Evolutionary conservation across 345 rosid species (phyloP), one percentile per base, ranked within the genome.

Genomic region (Kernera saxatilis): DNA sequence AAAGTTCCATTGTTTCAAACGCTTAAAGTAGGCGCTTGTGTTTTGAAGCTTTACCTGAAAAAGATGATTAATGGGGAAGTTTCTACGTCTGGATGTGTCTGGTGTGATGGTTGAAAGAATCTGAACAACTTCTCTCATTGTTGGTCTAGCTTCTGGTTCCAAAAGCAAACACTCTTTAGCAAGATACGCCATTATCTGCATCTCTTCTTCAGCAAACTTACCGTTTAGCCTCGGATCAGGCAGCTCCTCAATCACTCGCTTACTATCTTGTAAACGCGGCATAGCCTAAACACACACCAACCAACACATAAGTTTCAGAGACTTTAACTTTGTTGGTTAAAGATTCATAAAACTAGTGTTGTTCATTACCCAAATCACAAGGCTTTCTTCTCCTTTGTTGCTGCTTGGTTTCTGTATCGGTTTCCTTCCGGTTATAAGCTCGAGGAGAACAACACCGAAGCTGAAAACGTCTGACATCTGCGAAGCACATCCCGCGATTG

Each of bases 401-500:
- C 56, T 71, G 41, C 80, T 81, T 0, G 84, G 78, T 76, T 82
- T 82, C 8, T 83, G 95, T 77, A 91, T 89, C 6, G 99, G 96
- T 64, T 85, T 87, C 46, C 87, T 85, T 43, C 99, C 99, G 1
- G 96, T 91, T 69, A 94, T 85, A 64, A 94, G 89, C 85, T 94
- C 97, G 44, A 94, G 91, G 53, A 94, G 85, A 70, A 94, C 99
- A 30, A 94, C 99, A 44, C 99, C 99, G 2, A 91, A 91, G 79
- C 99, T 94, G 74, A 94, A 94, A 70, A 94, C 99, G 72, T 94
- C 99, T 13, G 99, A 89, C 89, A 91, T 94, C 3, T 79, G 84
- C 17, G 97, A 94, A 57, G 99, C 95, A 72, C 96, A 84, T 80
- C 99, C 97, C 49, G 89, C 79, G 63, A 91, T 91, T 14, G 96